These are phyloP conservation scores for Globisporangium barbulae DNA, from an alignment of 352 stramenopile species.

Conservation along the genomic window DNA sequence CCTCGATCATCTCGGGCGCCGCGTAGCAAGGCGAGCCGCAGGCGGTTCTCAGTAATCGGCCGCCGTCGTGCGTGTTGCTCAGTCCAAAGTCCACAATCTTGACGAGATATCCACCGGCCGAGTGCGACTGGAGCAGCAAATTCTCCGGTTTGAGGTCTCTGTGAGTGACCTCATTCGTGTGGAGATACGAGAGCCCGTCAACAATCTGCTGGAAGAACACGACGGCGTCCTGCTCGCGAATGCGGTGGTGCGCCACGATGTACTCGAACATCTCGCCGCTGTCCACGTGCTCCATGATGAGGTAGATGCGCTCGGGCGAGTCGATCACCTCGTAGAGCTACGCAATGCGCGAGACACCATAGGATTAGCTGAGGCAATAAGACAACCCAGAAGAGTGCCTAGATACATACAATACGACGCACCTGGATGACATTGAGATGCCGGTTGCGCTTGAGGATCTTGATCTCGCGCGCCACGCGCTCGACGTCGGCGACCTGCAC, in stretches of 20 bases:
- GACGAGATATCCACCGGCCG: constrained; percentile 32
- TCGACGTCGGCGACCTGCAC: constrained; percentile 86
- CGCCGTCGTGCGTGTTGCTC: constrained; percentile 87
- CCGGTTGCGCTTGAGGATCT: constrained; percentile 90
- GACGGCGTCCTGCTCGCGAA: constrained; percentile 77
- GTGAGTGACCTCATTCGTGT: constrained; percentile 88
- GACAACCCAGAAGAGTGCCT: not conserved
- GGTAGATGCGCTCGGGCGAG: constrained; percentile 81
- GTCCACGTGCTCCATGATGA: constrained; percentile 93
- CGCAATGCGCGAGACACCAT: constrained; percentile 37
- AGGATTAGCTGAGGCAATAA: constrained; percentile 58
- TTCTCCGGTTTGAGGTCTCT: constrained; percentile 92
- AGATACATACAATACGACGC: not conserved
- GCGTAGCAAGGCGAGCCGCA: constrained; percentile 93
- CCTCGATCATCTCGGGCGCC: constrained; percentile 91
- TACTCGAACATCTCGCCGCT: constrained; percentile 94
- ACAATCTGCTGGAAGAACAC: constrained; percentile 90
- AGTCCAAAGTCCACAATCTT: constrained; percentile 95
- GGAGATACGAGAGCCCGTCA: constrained; percentile 89
- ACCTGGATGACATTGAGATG: constrained; percentile 91
- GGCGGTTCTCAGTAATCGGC: constrained; percentile 78
- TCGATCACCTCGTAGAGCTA: constrained; percentile 89
- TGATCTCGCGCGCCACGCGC: constrained; percentile 91
- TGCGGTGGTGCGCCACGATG: constrained; percentile 88
- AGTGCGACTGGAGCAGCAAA: constrained; percentile 75